These are phyloP conservation scores for Waltiozyma sp. DNA, from an alignment of 1,139 yeast species.

Conservation along the genomic window DNA sequence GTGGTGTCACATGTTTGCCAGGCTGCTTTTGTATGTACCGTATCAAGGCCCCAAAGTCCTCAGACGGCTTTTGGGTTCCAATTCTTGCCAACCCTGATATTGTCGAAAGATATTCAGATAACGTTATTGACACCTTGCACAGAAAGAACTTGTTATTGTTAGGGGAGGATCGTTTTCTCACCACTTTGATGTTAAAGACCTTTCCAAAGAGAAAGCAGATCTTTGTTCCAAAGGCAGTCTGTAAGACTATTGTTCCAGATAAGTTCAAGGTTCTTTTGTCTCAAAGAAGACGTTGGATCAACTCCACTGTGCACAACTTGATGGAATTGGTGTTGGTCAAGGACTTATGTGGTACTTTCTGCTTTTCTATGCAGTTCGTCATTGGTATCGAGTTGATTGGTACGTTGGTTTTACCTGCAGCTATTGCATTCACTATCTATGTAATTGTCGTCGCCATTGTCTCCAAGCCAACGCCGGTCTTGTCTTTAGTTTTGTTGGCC, in stretches of 20 bases:
- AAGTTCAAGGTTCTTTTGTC: slow-evolving; percentile 72
- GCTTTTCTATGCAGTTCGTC: slow-evolving; percentile 95
- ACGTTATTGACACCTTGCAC: slow-evolving; percentile 79
- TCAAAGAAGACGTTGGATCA: slow-evolving; percentile 97
- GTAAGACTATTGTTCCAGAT: slow-evolving; percentile 89
- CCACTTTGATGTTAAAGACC: slow-evolving; percentile 83
- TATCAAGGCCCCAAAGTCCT: slow-evolving; percentile 85
- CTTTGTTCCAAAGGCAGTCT: slow-evolving; percentile 92
- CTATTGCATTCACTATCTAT: slow-evolving; percentile 77
- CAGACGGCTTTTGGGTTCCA: slow-evolving; percentile 93
- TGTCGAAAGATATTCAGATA: slow-evolving; percentile 89
- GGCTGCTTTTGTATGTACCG: slow-evolving; percentile 97
- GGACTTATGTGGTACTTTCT: slow-evolving; percentile 93
- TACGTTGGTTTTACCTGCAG: slow-evolving; percentile 87
- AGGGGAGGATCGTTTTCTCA: slow-evolving; percentile 88
- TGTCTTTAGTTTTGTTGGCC: slow-evolving; percentile 72
- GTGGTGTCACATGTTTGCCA: slow-evolving; percentile 95
- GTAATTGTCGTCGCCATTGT: slow-evolving; percentile 69
- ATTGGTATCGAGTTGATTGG: slow-evolving; percentile 82
- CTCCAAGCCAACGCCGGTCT: slow-evolving; percentile 70
- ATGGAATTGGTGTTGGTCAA: slow-evolving; percentile 82
- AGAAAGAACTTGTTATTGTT: slow-evolving; percentile 76
- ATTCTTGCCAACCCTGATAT: slow-evolving; percentile 92
- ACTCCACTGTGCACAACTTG: slow-evolving; percentile 91
- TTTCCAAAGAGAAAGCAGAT: slow-evolving; percentile 89